phyloP scores from a whole-genome alignment of 2,329 filamentous ascomycete genomes.

The Scopulariopsis brevicaulis region DNA sequence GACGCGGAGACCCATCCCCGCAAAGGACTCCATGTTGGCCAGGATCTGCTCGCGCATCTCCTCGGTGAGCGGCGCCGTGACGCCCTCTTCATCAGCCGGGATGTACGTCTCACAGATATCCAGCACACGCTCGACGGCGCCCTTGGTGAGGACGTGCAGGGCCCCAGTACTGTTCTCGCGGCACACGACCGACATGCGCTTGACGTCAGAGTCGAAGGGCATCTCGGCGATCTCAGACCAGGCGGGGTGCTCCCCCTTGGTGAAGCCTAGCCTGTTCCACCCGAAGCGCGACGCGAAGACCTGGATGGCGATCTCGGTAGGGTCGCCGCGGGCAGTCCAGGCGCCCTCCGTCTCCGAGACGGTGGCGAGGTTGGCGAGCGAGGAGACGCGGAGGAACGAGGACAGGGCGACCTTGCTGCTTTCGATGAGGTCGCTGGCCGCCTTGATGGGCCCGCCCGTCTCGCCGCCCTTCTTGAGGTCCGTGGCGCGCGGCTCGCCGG shows the following conservation, averaged over 20 bases:
- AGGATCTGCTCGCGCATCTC: conserved; percentile 43
- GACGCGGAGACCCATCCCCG: conserved; percentile 52
- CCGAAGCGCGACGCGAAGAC: conserved; percentile 58
- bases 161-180: conserved; percentile 21
- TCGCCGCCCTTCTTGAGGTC: conserved; percentile 19
- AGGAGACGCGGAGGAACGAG: conserved; percentile 46
- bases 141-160: conserved; percentile 39
- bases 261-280: conserved; percentile 42
- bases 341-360: conserved; percentile 29
- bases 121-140: conserved; percentile 57
- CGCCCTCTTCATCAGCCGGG: conserved; percentile 16
- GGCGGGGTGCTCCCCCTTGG: conserved; percentile 31
- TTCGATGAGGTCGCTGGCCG: conserved; percentile 22
- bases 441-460: conserved; percentile 10
- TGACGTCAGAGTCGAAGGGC: conserved; percentile 61
- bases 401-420: conserved; percentile 29
- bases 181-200: conserved; percentile 64
- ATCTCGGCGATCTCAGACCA: conserved; percentile 53
- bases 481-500: conserved; percentile 25
- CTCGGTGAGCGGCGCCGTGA: conserved; percentile 29
- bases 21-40: conserved; percentile 53
- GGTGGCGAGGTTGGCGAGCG: conserved; percentile 42
- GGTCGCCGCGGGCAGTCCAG: conserved; percentile 52
- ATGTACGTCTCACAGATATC: conserved; percentile 43
- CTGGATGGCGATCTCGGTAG: conserved; percentile 63